These are phyloP conservation scores for Didymella arachidicola DNA, from an alignment of 2,329 filamentous ascomycete genomes.

Conservation along the genomic window DNA sequence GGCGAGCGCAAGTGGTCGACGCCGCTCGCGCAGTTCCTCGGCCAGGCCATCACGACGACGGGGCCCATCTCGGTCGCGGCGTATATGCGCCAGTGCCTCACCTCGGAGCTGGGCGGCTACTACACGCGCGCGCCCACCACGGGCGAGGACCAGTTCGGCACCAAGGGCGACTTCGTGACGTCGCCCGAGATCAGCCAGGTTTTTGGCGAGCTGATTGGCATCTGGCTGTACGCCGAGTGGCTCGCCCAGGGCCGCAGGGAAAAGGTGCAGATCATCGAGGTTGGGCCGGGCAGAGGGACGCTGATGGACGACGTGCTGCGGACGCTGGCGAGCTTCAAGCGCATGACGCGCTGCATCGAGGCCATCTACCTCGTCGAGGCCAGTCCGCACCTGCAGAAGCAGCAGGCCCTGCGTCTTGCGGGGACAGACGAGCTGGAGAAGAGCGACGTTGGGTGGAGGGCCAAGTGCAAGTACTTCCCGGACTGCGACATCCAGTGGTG, in stretches of 20 bases:
- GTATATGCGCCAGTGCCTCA: conserved; percentile 99
- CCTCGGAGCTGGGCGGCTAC: conserved; percentile 88
- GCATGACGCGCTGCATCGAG: conserved; percentile 78
- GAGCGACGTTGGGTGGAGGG: conserved; percentile 75
- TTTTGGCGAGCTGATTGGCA: conserved; percentile 90
- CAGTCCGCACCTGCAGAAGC: conserved; percentile 76
- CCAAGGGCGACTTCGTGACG: conserved; percentile 93
- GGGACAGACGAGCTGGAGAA: conserved; percentile 73
- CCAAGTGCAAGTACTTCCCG: conserved; percentile 76
- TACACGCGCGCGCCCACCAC: conserved; percentile 77
- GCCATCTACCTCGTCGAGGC: conserved; percentile 95
- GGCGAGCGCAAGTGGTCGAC: conserved; percentile 79
- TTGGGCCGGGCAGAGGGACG: conserved; percentile 92
- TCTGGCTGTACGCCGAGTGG: conserved; percentile 98
- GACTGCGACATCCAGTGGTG: conserved; percentile 83
- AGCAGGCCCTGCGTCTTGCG: conserved; percentile 84
- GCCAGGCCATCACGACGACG: conserved; percentile 85
- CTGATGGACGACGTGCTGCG: conserved; percentile 96
- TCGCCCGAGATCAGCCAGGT: conserved; percentile 97
- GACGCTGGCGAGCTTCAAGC: conserved; percentile 85
- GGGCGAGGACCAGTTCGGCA: conserved; percentile 86
- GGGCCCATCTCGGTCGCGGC: conserved; percentile 90
- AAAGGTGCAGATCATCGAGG: conserved; percentile 88
- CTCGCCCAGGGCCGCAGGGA: conserved; percentile 80
- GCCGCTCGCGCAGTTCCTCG: conserved; percentile 84